Evolutionary conservation across 306 rosid species (phyloP).

Genomic region (Lotus japonicus): DNA sequence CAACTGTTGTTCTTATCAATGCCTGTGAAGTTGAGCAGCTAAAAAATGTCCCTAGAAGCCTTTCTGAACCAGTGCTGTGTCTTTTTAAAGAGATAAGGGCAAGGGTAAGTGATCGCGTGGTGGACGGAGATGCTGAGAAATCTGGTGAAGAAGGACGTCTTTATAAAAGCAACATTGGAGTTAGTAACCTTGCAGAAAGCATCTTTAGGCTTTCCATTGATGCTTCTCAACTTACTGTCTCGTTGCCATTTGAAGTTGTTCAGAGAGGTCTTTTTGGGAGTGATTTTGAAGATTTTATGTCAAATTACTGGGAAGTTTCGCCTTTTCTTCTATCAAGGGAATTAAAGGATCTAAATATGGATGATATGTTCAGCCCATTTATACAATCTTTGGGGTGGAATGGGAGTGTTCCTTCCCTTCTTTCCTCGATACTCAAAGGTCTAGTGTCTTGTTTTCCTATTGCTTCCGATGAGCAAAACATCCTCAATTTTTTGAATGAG

Average conservation of each 20-base stretch:
- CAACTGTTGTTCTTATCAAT: slow-evolving; percentile 46
- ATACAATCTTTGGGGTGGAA: slow-evolving; percentile 31
- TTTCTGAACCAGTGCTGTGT: slow-evolving; percentile 25
- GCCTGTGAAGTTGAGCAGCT: slow-evolving; percentile 47
- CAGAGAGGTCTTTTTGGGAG: slow-evolving; percentile 48
- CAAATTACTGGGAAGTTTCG: slow-evolving; percentile 57
- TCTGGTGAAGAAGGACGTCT: slow-evolving; percentile 23
- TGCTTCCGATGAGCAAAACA: slow-evolving; percentile 69
- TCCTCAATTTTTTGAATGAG: slow-evolving; percentile 55
- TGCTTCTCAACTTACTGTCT: slow-evolving; percentile 12
- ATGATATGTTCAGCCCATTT: slow-evolving; percentile 40
- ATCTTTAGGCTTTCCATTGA: slow-evolving; percentile 65
- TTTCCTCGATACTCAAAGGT: slow-evolving; percentile 47
- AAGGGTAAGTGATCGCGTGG: slow-evolving; percentile 33
- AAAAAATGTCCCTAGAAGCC: slow-evolving; percentile 32
- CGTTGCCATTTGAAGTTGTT: slow-evolving; percentile 39
- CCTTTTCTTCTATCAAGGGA: slow-evolving; percentile 41
- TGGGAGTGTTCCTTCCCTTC: slow-evolving; percentile 39
- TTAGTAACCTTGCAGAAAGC: slow-evolving; percentile 52
- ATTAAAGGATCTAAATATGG: slow-evolving; percentile 17
- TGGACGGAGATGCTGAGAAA: slow-evolving; percentile 14
- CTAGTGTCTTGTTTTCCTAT: slow-evolving; percentile 71
- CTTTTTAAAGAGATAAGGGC: slow-evolving; percentile 43
- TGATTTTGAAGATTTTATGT: slow-evolving; percentile 52
- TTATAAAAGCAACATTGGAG: slow-evolving; percentile 40